Evolutionary conservation across 441 rosid genomes (phyloP), one percentile per base, ranked within the genome.

Genomic region (Corymbia citriodora): DNA sequence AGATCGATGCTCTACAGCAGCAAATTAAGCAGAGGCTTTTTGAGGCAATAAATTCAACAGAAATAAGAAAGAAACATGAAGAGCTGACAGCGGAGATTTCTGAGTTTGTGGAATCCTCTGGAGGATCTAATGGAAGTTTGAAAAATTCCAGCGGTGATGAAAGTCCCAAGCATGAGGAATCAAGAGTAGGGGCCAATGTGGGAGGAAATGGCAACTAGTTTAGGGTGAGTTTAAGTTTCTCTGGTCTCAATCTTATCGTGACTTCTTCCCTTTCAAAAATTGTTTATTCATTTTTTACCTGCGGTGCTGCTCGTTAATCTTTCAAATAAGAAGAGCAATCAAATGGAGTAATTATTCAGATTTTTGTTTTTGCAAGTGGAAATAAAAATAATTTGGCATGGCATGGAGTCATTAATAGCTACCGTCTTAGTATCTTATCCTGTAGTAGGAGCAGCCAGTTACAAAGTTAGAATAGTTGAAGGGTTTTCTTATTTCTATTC

Each of bases 11-110:
- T 88, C 92, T 97, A 88, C 94, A 93, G 91, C 93, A 95, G 70
- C 95, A 97, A 92, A 95, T 96, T 90, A 95, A 93, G 94, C 92
- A 91, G 90, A 96, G 88, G 94, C 93, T 98, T 55, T 92, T 93
- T 3, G 95, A 96, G 59, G 94, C 95, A 89, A 57, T 96, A 57
- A 92, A 86, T 89, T 90, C 94, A 36, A 92, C 96, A 1, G 98
- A 94, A 89, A 91, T 96, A 31, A 94, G 93, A 92, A 95, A 87
- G 85, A 94, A 95, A 91, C 94, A 93, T 83, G 96, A 96, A 50
- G 93, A 93, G 92, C 91, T 96, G 59, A 91, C 89, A 89, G 93
- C 87, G 21, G 95, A 94, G 94, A 90, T 95, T 21, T 92, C 94
- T 87, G 93, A 93, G 89, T 95, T 92, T 16, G 68, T 91, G 54